These are phyloP conservation scores for Alternaria arborescens DNA, from an alignment of 2,329 filamentous ascomycete genomes.

Conservation along the genomic window DNA sequence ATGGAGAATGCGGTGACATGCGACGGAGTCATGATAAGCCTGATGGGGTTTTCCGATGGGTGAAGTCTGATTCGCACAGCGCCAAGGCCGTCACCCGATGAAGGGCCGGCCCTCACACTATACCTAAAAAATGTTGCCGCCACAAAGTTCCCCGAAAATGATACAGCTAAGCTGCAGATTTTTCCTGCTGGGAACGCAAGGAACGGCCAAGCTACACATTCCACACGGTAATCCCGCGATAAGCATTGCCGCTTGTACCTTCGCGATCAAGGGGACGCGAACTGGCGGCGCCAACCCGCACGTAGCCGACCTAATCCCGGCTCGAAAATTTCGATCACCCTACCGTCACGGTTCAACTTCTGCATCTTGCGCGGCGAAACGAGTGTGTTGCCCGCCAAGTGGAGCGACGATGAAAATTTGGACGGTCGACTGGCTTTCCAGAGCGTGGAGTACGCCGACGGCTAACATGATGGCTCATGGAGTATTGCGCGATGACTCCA, in stretches of 20 bases:
- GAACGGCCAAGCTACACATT: conserved; percentile 19
- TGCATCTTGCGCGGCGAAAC: conserved; percentile 28
- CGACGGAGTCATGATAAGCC: conserved; percentile 6
- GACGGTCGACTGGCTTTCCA: conserved; percentile 32
- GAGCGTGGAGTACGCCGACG: conserved; percentile 39
- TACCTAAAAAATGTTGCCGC: conserved; percentile 22
- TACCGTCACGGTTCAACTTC: conserved; percentile 29
- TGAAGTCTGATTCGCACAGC: conserved; percentile 13
- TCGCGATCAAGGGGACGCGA: conserved; percentile 21
- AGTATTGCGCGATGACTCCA: conserved; percentile 30
- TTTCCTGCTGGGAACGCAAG: conserved; percentile 29
- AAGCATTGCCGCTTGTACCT: conserved; percentile 10
- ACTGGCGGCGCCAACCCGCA: conserved; percentile 28
- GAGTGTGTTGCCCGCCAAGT: conserved; percentile 32
- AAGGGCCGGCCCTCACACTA: conserved; percentile 38
- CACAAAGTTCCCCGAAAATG: conserved; percentile 24
- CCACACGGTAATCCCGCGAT: conserved; percentile 10
- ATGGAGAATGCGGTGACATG: not conserved
- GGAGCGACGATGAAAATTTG: conserved; percentile 47
- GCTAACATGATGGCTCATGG: conserved; percentile 29
- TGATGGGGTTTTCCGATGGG: conserved; percentile 10
- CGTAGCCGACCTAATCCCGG: conserved; percentile 34
- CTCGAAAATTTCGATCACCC: conserved; percentile 37
- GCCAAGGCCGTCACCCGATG: conserved; percentile 29
- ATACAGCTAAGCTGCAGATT: conserved; percentile 35